phyloP scores from a whole-genome alignment of 164 flowering plant species.

The Vitis labrusca region DNA sequence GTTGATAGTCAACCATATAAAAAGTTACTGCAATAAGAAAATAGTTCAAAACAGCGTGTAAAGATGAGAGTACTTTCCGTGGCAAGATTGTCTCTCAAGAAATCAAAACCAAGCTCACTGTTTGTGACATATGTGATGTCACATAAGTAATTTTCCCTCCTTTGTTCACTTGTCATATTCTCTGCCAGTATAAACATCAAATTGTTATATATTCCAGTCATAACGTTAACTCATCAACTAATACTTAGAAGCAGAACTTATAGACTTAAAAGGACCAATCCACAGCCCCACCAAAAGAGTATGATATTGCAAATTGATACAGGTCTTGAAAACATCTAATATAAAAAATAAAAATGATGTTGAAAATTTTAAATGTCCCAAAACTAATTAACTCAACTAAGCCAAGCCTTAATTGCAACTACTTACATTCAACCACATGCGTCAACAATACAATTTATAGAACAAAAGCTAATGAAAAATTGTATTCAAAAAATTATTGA shows the following conservation, averaged over 20 bases:
- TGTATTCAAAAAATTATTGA: too few relatives aligned
- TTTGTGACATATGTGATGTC: slow-evolving; percentile 98
- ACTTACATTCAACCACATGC: too few relatives aligned
- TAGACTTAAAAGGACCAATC: background rate
- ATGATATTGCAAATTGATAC: background rate
- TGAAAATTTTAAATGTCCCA: too few relatives aligned
- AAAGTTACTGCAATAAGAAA: background rate
- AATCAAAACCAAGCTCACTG: slow-evolving; percentile 99
- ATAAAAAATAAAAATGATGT: too few relatives aligned
- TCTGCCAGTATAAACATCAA: slow-evolving; percentile 52
- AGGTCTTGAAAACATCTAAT: background rate
- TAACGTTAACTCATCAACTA: background rate
- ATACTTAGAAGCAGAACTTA: background rate
- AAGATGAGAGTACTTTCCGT: slow-evolving; percentile 79
- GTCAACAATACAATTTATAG: too few relatives aligned
- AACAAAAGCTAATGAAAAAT: too few relatives aligned
- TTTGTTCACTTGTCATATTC: slow-evolving; percentile 92
- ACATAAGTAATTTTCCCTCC: slow-evolving; percentile 88
- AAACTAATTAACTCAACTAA: too few relatives aligned
- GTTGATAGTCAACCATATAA: background rate
- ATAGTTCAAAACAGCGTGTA: background rate
- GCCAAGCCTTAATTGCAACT: too few relatives aligned
- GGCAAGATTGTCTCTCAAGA: slow-evolving; percentile 99
- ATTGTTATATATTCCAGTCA: slow-evolving; percentile 4
- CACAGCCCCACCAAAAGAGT: background rate